phyloP scores from a whole-genome alignment of 164 flowering plant genomes.

The Vitis rupestris region DNA sequence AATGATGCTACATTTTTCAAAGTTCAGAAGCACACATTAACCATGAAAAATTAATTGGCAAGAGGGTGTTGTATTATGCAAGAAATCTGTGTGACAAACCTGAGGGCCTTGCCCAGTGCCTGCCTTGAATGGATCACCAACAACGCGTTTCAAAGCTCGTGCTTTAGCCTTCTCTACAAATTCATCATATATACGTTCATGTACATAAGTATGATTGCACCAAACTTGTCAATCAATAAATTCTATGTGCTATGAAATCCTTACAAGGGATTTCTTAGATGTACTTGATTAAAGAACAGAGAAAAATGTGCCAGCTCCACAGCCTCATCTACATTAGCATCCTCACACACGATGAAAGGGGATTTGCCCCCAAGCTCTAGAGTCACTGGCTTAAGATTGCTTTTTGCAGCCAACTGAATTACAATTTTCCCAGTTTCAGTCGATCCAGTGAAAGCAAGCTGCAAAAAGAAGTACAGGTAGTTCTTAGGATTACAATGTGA shows the following conservation, averaged over 20 bases:
- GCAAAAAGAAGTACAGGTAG: conserved; percentile 5
- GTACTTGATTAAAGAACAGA: conserved; percentile 52
- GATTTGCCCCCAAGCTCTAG: conserved; percentile 67
- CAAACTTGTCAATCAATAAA: no score
- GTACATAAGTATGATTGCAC: conserved; percentile 3
- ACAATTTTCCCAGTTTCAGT: conserved; percentile 45
- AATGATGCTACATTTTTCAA: no score
- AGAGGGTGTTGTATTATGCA: no score
- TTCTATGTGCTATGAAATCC: no score
- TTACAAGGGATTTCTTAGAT: background rate
- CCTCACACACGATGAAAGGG: conserved; percentile 56
- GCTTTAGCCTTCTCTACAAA: background rate
- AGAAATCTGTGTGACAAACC: no score
- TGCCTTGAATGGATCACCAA: no score
- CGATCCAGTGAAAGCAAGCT: conserved; percentile 68
- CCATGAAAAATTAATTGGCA: no score
- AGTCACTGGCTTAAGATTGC: conserved; percentile 49
- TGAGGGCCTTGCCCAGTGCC: no score
- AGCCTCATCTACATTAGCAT: conserved; percentile 56
- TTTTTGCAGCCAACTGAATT: conserved; percentile 41
- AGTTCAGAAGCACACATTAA: no score
- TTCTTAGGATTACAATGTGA: background rate
- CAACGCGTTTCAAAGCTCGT: no score
- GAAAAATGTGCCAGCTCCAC: conserved; percentile 55
- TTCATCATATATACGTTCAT: conserved; percentile 10